Conservation (phyloP, 2,329 filamentous ascomycete genomes). For the Paraconiothyrium brasiliense region DNA sequence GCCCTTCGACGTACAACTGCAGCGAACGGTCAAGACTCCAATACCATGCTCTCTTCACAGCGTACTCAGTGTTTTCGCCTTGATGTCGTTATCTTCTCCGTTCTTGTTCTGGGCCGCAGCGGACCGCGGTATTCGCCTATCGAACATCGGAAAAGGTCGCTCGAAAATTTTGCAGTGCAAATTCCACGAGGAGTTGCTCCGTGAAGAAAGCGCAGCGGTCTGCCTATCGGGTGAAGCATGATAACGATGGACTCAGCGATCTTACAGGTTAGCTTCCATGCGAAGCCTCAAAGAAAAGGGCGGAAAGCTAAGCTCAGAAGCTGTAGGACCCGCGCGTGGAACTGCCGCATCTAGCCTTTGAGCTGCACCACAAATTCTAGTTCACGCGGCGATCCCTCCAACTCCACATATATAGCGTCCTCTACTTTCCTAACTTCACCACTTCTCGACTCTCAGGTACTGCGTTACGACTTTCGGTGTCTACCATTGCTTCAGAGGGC, state of each 20-base stretch:
- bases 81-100: background rate
- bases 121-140: slow-evolving; percentile 6
- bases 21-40: background rate
- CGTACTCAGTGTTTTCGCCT: background rate
- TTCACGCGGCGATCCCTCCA: slow-evolving; percentile 23
- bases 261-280: slow-evolving; percentile 2
- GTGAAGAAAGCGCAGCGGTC: background rate
- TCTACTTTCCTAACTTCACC: slow-evolving; percentile 1
- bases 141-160: too few species aligned
- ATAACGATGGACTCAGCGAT: slow-evolving; percentile 9
- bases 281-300: slow-evolving; percentile 28
- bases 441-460: background rate
- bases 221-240: background rate
- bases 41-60: background rate
- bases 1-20: background rate
- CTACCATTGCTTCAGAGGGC: background rate
- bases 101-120: background rate
- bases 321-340: slow-evolving; percentile 22
- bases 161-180: background rate
- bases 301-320: slow-evolving; percentile 27
- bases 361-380: slow-evolving; percentile 18
- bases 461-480: background rate
- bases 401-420: slow-evolving; percentile 11
- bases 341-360: slow-evolving; percentile 26
- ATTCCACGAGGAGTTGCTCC: background rate